These are phyloP conservation scores for Diaporthe helianthi DNA, from an alignment of 2,329 filamentous ascomycete genomes.

Conservation along the genomic window DNA sequence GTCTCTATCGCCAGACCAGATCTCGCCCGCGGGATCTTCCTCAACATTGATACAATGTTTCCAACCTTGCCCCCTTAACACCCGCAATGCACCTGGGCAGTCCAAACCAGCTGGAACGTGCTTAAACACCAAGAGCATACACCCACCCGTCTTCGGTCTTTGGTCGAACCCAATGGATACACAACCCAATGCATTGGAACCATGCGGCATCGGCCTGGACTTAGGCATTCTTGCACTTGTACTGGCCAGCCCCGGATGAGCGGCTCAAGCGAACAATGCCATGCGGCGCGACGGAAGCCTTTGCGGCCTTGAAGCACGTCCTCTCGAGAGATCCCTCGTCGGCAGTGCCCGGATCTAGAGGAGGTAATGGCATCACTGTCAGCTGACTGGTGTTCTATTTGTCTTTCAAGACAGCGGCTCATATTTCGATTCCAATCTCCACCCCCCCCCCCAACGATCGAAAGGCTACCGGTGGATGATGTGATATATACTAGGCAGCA, in stretches of 20 bases:
- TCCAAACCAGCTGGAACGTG: not conserved
- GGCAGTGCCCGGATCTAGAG: not conserved
- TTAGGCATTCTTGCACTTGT: conserved; percentile 1
- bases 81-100: not conserved
- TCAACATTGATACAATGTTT: too few relatives aligned
- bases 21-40: conserved; percentile 2
- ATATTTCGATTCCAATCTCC: too few relatives aligned
- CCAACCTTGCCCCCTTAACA: not conserved
- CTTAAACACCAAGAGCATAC: not conserved
- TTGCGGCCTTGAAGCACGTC: not conserved
- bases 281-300: not conserved
- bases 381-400: too few relatives aligned
- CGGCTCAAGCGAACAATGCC: not conserved
- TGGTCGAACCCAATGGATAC: too few relatives aligned
- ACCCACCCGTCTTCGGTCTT: too few relatives aligned
- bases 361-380: too few relatives aligned
- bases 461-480: too few relatives aligned
- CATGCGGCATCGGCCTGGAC: too few relatives aligned
- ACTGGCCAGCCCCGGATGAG: not conserved
- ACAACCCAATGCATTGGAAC: too few relatives aligned
- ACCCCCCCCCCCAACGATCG: too few relatives aligned
- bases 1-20: not conserved
- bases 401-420: too few relatives aligned
- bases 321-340: not conserved
- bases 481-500: not conserved